A percentile compares a stretch with the other conserved stretches of the same genome.
Evolutionary conservation across 768 basidiomycete genomes (phyloP).

Genomic region (Pleurotus cornucopiae): DNA sequence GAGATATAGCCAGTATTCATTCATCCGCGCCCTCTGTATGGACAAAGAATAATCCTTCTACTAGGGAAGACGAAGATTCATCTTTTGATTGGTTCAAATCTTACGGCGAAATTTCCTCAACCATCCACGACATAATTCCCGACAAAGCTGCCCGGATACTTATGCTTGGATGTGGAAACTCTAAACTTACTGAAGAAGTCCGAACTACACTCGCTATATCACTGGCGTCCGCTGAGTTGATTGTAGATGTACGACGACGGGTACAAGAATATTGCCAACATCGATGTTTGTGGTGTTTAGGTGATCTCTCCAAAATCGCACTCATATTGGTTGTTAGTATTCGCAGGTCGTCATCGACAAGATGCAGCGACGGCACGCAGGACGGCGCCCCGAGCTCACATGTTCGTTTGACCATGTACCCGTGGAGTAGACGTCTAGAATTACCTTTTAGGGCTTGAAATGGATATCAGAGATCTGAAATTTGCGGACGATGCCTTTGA

Average conservation of each 20-base stretch:
- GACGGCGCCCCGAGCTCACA: conserved; percentile 59
- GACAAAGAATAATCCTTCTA: conserved; percentile 6
- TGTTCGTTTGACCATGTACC: conserved; percentile 34
- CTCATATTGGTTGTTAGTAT: conserved; percentile 42
- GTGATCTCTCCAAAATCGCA: neutral
- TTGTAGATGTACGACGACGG: conserved; percentile 83
- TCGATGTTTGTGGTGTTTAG: conserved; percentile 49
- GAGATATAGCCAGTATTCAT: conserved; percentile 60
- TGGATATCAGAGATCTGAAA: conserved; percentile 70
- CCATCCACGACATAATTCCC: conserved; percentile 61
- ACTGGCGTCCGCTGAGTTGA: neutral
- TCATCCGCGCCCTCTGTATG: neutral
- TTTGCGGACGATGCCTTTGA: conserved; percentile 66
- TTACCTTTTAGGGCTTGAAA: conserved; percentile 62
- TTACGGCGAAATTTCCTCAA: conserved; percentile 63
- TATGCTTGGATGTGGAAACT: conserved; percentile 85
- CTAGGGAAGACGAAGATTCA: conserved; percentile 53
- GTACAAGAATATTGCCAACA: conserved; percentile 74
- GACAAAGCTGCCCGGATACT: conserved; percentile 57
- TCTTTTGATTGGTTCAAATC: conserved; percentile 88
- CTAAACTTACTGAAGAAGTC: conserved; percentile 75
- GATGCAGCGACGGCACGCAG: conserved; percentile 56
- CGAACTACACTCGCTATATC: conserved; percentile 12
- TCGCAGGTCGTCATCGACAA: conserved; percentile 70
- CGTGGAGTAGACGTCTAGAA: neutral